A percentile compares a stretch with the other conserved stretches of the same genome.
phyloP scores from a whole-genome alignment of 2,329 filamentous ascomycete genomes.

The Metarhizium guizhouense region DNA sequence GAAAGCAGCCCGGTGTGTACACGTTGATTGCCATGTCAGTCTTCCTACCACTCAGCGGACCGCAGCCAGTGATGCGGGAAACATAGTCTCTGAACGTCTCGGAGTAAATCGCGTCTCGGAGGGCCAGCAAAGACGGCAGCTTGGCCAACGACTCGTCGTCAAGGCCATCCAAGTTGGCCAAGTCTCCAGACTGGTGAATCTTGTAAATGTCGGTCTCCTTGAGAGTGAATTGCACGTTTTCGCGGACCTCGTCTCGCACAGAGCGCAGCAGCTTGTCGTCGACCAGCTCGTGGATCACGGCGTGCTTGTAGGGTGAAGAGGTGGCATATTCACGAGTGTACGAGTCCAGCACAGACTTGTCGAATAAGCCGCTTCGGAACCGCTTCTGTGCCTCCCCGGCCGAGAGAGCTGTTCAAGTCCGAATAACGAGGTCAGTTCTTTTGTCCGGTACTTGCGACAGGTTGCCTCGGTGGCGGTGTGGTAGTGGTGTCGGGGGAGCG shows the following conservation, averaged over 20 bases:
- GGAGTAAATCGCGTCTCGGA: slow-evolving; percentile 95
- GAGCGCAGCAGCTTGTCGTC: slow-evolving; percentile 72
- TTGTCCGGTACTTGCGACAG: background rate
- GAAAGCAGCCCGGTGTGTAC: slow-evolving; percentile 90
- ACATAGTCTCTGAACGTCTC: slow-evolving; percentile 82
- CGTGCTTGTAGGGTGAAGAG: slow-evolving; percentile 77
- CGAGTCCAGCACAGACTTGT: slow-evolving; percentile 43
- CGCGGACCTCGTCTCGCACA: slow-evolving; percentile 81
- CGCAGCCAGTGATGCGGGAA: slow-evolving; percentile 75
- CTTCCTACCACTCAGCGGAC: slow-evolving; percentile 82
- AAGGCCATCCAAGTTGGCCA: slow-evolving; percentile 92
- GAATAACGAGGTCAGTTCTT: background rate
- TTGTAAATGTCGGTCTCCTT: slow-evolving; percentile 99
- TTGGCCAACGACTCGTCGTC: slow-evolving; percentile 78
- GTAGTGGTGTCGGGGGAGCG: background rate
- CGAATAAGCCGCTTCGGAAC: slow-evolving; percentile 60
- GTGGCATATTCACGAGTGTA: slow-evolving; percentile 55
- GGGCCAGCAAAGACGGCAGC: slow-evolving; percentile 77
- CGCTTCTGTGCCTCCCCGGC: slow-evolving; percentile 43
- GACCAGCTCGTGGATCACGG: slow-evolving; percentile 76
- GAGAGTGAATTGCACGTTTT: slow-evolving; percentile 89
- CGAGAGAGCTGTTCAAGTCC: slow-evolving; percentile 30
- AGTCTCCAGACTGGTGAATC: slow-evolving; percentile 95
- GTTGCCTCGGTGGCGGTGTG: background rate
- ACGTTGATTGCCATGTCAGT: slow-evolving; percentile 99